Evolutionary conservation across 345 rosid genomes (phyloP), one percentile per base, ranked within the genome.

Genomic region (Brassica incana): DNA sequence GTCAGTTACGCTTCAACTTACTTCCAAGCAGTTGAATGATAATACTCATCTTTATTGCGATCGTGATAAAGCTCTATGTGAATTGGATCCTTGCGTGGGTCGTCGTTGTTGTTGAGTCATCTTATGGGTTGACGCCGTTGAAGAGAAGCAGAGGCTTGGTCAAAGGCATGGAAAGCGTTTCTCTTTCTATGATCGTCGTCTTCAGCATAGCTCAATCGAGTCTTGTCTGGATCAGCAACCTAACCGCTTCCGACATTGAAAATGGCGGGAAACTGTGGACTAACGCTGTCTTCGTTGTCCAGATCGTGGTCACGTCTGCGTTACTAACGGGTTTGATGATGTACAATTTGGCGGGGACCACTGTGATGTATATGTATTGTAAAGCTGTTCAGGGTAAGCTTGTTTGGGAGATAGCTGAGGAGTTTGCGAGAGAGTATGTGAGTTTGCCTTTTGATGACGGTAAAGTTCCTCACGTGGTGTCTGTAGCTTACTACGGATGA

Each of bases 401-500:
- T 50, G 96, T 87, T 12, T 80, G 71, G 81, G 88, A 90, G 86
- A 90, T 94, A 8, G 95, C 93, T 3, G 86, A 88, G 77, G 95
- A 92, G 73, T 87, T 91, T 78, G 81, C 81, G 0, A 76, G 85
- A 50, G 91, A 88, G 48, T 91, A 90, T 52, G 87, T 88, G 2
- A 87, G 94, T 40, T 86, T 92, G 85, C 99, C 97, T 65, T 89
- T 90, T 73, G 92, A 88, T 59, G 88, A 88, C 16, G 87, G 81
- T 25, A 92, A 95, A 85, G 91, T 81, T 56, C 93, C 95, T 80
- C 89, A 84, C 84, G 81, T 89, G 73, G 87, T 90, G 62, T 88
- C 83, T 73, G 79, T 82, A 27, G 62, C 82, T 73, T 77, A 84
- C 63, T 71, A 68, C 18, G 11, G 20, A 32, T 75, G 48, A 79